These are phyloP conservation scores for Rhizopogon vinicolor DNA, from an alignment of 768 basidiomycete genomes.

Conservation along the genomic window DNA sequence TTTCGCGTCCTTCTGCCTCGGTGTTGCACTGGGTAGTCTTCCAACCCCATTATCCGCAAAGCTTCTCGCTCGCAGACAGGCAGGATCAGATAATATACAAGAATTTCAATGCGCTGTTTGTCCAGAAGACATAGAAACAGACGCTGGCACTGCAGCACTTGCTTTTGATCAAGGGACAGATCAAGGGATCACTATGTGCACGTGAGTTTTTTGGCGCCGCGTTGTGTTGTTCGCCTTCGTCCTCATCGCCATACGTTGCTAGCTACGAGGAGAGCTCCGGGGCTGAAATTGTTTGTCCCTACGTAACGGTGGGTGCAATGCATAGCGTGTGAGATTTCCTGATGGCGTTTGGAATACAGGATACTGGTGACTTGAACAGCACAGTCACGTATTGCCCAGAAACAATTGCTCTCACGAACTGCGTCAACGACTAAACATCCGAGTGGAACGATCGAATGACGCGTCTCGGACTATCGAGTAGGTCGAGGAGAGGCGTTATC, in stretches of 20 bases:
- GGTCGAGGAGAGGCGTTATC: not conserved
- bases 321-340: not conserved
- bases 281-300: not conserved
- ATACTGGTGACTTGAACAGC: not conserved
- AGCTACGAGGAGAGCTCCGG: not conserved
- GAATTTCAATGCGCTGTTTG: not conserved
- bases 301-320: not conserved
- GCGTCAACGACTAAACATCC: not conserved
- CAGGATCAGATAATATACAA: not conserved
- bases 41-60: not conserved
- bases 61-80: too few species aligned
- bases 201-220: not conserved
- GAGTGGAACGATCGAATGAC: not conserved
- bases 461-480: not conserved
- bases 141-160: not conserved
- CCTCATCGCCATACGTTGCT: not conserved
- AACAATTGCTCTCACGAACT: not conserved
- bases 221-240: not conserved
- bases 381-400: not conserved
- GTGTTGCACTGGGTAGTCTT: not conserved
- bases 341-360: not conserved
- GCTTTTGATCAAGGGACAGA: not conserved
- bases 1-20: not conserved
- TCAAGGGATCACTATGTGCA: not conserved
- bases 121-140: not conserved